Percentiles rank a stretch among this genome's conserved stretches.
Evolutionary conservation across 2,329 filamentous ascomycete genomes (phyloP).

Genomic region (Periglandula ipomoeae): DNA sequence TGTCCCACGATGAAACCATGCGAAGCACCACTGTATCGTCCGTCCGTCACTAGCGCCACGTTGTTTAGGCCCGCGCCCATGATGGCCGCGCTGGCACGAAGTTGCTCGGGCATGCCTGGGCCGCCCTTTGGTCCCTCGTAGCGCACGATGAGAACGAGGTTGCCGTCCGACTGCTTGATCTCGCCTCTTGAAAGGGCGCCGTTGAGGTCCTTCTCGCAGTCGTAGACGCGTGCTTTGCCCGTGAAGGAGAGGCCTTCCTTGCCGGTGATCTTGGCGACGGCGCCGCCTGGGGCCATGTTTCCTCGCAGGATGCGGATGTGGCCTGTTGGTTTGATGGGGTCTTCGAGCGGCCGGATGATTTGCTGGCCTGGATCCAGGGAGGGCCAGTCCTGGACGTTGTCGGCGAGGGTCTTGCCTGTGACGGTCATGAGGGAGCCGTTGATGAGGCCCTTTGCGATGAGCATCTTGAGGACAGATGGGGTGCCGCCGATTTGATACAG

Average conservation of each 20-base stretch:
- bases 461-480: slow-evolving; percentile 75
- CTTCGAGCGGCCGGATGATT: slow-evolving; percentile 73
- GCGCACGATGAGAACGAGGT: slow-evolving; percentile 80
- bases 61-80: slow-evolving; percentile 88
- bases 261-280: slow-evolving; percentile 92
- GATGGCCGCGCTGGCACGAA: slow-evolving; percentile 79
- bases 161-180: slow-evolving; percentile 48
- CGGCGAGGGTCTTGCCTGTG: slow-evolving; percentile 72
- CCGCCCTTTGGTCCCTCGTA: slow-evolving; percentile 93
- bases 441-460: slow-evolving; percentile 66
- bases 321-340: slow-evolving; percentile 71
- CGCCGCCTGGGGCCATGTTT: slow-evolving; percentile 71
- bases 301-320: slow-evolving; percentile 84
- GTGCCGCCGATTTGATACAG: slow-evolving; percentile 80
- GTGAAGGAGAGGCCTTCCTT: slow-evolving; percentile 82
- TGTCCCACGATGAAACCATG: slow-evolving; percentile 94
- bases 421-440: slow-evolving; percentile 73
- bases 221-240: slow-evolving; percentile 73
- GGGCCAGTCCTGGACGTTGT: slow-evolving; percentile 72
- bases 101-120: slow-evolving; percentile 92
- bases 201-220: slow-evolving; percentile 77
- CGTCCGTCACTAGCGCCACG: slow-evolving; percentile 86
- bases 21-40: slow-evolving; percentile 76
- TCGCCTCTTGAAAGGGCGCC: slow-evolving; percentile 63
- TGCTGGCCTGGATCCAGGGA: slow-evolving; percentile 68